These are phyloP conservation scores for Suillus decipiens DNA, from an alignment of 768 basidiomycete genomes.

Conservation along the genomic window DNA sequence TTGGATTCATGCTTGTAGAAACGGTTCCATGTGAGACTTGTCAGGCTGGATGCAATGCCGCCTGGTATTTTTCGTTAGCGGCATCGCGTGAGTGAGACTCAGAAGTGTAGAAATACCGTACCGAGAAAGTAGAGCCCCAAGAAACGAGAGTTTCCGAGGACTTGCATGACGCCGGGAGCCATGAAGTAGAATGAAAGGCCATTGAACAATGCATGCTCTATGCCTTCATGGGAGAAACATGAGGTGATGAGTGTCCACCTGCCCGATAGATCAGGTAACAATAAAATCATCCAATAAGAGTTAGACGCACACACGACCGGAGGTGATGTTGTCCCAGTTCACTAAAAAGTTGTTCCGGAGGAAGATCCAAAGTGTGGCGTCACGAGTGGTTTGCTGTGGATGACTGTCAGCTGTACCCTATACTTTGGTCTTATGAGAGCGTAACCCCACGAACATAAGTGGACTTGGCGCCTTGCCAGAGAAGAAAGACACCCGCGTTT, in stretches of 20 bases:
- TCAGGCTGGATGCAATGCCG: conserved; percentile 56
- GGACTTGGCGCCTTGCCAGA: conserved; percentile 50
- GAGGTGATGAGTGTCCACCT: conserved; percentile 79
- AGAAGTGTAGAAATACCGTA: conserved; percentile 44
- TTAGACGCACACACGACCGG: conserved; percentile 63
- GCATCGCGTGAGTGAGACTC: background rate
- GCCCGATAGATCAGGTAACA: conserved; percentile 11
- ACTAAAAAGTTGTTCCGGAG: conserved; percentile 66
- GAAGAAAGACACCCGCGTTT: conserved; percentile 61
- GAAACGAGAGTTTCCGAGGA: conserved; percentile 69
- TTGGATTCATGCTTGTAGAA: conserved; percentile 26
- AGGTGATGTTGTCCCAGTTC: conserved; percentile 57
- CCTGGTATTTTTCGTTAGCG: conserved; percentile 39
- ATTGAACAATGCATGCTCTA: conserved; percentile 71
- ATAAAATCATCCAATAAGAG: background rate
- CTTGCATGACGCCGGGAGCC: conserved; percentile 59
- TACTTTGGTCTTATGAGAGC: background rate
- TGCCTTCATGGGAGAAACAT: conserved; percentile 67
- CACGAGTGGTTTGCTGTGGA: conserved; percentile 42
- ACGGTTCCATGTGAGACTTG: conserved; percentile 49
- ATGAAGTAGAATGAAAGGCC: conserved; percentile 80
- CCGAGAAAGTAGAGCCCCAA: conserved; percentile 74
- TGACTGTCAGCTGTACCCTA: conserved; percentile 6
- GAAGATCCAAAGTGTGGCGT: conserved; percentile 40
- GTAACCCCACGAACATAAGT: conserved; percentile 34